Evolutionary conservation across 768 basidiomycete species (phyloP), one percentile per base, ranked within the genome.

Genomic region (Russula compacta): DNA sequence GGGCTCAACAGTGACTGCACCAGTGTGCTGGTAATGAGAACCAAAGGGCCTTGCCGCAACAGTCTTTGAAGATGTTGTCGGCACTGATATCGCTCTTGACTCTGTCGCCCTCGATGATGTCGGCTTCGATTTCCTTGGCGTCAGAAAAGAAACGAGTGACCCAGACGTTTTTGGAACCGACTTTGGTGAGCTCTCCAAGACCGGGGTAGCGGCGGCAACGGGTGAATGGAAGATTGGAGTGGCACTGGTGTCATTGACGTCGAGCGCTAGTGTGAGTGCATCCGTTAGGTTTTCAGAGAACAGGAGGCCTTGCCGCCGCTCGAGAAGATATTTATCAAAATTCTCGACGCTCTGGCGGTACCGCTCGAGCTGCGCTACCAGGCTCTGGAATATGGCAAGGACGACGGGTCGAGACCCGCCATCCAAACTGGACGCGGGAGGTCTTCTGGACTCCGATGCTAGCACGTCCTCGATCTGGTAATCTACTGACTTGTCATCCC

Each of bases 231-330:
- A 64, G 15, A 64, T 52, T n/a, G 53, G 58, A 21, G 53, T 52
- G 53, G 63, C 54, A 24, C 61, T 71, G 12, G 77, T 71, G 55
- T 83, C 77, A 2, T 78, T 75, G 24, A 88, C 72, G 59, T 93
- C 87, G 57, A 93, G 75, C 14, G 78, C 80, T 49, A 92, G 75
- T 48, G 80, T 87, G 60, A 98, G 76, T 4, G 95, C 95, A 67
- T 98, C 95, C 7, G 85, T 89, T 39, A 97, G 75, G 70, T 94
- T 94, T 73, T 97, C 94, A 4, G 88, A 87, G 72, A 95, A 97
- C 17, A 95, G 74, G 9, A 98, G 78, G 2, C 94, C 95, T 69
- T 87, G 88, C 17, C 95, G 81, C 39, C 95, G 82, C 73, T 98
- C 92, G 2, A 83, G 71, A 3, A 98, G 81, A 68, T 83, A 90